A percentile compares a stretch with the other conserved stretches of the same genome.
Evolutionary conservation across 345 rosid species (phyloP).

Genomic region (Gossypium arboreum): DNA sequence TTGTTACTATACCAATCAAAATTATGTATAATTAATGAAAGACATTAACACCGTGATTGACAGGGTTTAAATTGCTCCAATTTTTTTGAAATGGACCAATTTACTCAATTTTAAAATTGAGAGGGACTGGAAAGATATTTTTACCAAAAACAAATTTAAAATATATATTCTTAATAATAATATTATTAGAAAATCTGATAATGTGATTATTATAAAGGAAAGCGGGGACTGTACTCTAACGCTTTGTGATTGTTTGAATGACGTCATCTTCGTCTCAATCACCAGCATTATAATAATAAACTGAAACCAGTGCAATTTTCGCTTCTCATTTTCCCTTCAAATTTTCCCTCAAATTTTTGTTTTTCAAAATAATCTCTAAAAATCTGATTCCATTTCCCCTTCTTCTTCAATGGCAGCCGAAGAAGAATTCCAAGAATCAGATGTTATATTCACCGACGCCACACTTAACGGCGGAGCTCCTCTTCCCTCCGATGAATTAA

Average conservation of each 20-base stretch:
- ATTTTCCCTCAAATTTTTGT: background rate
- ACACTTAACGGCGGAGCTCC: constrained; percentile 10
- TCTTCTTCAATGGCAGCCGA: constrained; percentile 22
- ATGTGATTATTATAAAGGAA: constrained; percentile 1
- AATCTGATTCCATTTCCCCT: background rate
- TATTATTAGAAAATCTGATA: background rate
- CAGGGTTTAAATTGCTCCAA: no score
- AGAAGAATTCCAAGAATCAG: constrained; percentile 52
- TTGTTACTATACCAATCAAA: no score
- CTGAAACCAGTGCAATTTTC: constrained; percentile 28
- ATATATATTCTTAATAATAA: no score
- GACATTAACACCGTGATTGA: no score
- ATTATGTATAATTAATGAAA: no score
- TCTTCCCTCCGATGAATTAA: constrained; percentile 13
- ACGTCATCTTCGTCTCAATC: constrained; percentile 28
- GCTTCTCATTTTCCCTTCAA: constrained; percentile 16
- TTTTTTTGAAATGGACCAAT: no score
- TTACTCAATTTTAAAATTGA: no score
- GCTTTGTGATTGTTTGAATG: constrained; percentile 14
- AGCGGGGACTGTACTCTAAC: constrained; percentile 31
- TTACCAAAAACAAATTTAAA: no score
- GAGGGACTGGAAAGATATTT: no score
- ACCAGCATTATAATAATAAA: constrained; percentile 14
- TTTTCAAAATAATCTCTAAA: background rate
- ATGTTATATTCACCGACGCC: constrained; percentile 35